Evolutionary conservation across 2,329 filamentous ascomycete genomes (phyloP).

Genomic region (Samsoniella hepiali): DNA sequence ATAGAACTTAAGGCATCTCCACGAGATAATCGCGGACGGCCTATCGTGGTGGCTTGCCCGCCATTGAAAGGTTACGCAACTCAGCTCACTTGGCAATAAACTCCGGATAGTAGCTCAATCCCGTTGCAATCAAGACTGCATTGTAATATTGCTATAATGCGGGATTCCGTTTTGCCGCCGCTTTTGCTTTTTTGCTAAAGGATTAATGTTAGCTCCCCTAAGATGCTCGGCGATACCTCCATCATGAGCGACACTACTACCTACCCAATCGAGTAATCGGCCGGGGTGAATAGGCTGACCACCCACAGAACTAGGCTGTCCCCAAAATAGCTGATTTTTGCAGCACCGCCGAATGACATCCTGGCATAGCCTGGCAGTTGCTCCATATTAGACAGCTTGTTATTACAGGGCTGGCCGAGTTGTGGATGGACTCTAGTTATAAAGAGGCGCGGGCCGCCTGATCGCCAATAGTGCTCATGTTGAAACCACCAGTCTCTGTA

Average conservation of each 20-base stretch:
- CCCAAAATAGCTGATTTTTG: slow-evolving; percentile 5
- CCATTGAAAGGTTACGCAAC: no score
- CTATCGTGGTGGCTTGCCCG: no score
- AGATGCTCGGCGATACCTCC: background rate
- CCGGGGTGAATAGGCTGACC: slow-evolving; percentile 4
- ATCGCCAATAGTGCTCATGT: background rate
- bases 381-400: background rate
- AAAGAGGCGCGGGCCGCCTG: background rate
- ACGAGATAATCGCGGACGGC: no score
- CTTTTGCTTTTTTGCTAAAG: no score
- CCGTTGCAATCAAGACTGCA: background rate
- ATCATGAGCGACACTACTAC: slow-evolving; percentile 5
- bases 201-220: background rate
- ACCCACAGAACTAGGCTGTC: background rate
- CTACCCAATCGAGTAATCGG: slow-evolving; percentile 6
- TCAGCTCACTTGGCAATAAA: background rate
- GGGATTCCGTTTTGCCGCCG: no score
- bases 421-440: background rate
- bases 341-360: background rate
- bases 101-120: background rate
- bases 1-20: no score
- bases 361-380: background rate
- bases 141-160: no score
- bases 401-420: background rate
- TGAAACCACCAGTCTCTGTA: background rate